These are phyloP conservation scores for Phoma sp. DNA, from an alignment of 2,329 filamentous ascomycete genomes.

Conservation along the genomic window DNA sequence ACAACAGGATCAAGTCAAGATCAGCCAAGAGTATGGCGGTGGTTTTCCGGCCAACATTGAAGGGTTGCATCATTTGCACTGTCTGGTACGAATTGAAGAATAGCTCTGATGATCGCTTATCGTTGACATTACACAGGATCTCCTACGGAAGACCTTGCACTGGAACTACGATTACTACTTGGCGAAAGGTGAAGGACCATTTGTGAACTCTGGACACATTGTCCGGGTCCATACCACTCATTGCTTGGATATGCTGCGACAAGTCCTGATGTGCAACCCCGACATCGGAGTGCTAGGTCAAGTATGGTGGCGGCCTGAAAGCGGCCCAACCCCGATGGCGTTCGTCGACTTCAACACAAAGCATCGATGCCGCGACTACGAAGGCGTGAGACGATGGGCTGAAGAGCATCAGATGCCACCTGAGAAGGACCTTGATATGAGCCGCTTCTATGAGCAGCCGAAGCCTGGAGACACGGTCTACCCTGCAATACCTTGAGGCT, in stretches of 20 bases:
- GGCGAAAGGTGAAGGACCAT: slow-evolving; percentile 58
- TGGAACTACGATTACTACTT: slow-evolving; percentile 69
- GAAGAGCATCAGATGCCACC: slow-evolving; percentile 59
- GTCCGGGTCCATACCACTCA: slow-evolving; percentile 65
- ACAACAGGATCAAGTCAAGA: slow-evolving; percentile 62
- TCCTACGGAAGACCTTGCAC: slow-evolving; percentile 65
- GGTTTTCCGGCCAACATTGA: slow-evolving; percentile 67
- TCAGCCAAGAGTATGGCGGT: slow-evolving; percentile 63
- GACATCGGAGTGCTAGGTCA: slow-evolving; percentile 68
- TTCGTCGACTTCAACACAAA: slow-evolving; percentile 70
- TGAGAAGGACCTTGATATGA: slow-evolving; percentile 48
- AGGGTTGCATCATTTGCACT: slow-evolving; percentile 65
- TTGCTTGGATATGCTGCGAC: slow-evolving; percentile 67
- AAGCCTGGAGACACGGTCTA: slow-evolving; percentile 41
- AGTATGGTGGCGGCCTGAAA: slow-evolving; percentile 61
- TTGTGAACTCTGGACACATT: slow-evolving; percentile 63
- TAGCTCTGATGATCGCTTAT: not conserved
- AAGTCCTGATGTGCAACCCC: slow-evolving; percentile 69
- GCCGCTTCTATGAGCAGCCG: slow-evolving; percentile 54
- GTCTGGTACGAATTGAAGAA: slow-evolving; percentile 53
- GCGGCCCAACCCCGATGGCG: slow-evolving; percentile 55
- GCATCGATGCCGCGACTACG: slow-evolving; percentile 66
- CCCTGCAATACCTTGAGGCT: slow-evolving; percentile 36
- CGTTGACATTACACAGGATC: slow-evolving; percentile 54
- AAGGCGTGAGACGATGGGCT: slow-evolving; percentile 62